phyloP scores from a whole-genome alignment of 2,329 filamentous ascomycete genomes.

The Coniochaeta sp. region DNA sequence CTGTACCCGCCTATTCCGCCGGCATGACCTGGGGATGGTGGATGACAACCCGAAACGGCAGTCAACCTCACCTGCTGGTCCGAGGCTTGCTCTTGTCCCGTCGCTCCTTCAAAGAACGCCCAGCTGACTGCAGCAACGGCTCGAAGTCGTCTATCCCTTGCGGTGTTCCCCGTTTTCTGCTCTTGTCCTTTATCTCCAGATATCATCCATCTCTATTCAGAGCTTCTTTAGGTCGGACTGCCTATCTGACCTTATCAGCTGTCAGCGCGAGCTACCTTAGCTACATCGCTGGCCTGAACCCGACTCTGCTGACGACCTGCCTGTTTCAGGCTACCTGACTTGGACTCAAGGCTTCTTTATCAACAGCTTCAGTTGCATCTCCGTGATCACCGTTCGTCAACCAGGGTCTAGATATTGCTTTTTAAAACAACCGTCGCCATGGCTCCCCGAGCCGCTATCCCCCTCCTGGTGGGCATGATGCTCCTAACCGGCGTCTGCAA shows the following conservation, averaged over 20 bases:
- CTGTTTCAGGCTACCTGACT: not conserved
- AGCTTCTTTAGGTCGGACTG: not conserved
- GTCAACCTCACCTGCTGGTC: not conserved
- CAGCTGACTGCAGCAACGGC: too few relatives aligned
- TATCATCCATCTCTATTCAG: not conserved
- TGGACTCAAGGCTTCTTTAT: not conserved
- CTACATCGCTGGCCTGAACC: too few relatives aligned
- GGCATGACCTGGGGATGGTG: too few relatives aligned
- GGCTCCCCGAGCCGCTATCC: slow-evolving; percentile 65
- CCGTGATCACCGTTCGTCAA: too few relatives aligned
- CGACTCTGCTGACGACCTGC: not conserved
- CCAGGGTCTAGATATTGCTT: too few relatives aligned
- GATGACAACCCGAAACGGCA: not conserved
- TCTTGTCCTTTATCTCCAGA: not conserved
- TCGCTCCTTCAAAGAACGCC: not conserved
- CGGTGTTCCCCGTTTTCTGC: too few relatives aligned
- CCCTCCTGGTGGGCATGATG: slow-evolving; percentile 92
- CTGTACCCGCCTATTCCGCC: too few relatives aligned
- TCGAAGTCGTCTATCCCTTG: too few relatives aligned
- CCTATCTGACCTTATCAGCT: too few relatives aligned
- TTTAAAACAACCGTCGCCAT: slow-evolving; percentile 40
- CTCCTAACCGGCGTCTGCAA: slow-evolving; percentile 93
- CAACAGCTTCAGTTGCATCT: too few relatives aligned
- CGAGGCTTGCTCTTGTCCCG: not conserved
- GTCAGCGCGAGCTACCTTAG: too few relatives aligned